Evolutionary conservation across 2,329 filamentous ascomycete species (phyloP), one percentile per base, ranked within the genome.

Genomic region (Pseudocercospora musae): DNA sequence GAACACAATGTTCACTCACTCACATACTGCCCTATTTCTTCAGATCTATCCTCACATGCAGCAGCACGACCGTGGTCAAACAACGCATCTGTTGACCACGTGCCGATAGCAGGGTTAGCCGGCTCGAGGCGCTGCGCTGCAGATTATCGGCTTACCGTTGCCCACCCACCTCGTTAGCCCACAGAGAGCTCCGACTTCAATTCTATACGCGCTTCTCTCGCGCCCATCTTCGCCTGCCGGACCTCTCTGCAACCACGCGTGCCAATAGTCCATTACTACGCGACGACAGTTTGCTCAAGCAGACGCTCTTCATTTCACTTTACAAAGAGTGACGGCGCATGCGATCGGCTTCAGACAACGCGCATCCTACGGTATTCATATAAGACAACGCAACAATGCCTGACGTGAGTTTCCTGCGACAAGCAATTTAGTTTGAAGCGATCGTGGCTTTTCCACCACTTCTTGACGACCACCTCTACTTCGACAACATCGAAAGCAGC

Each of bases 391-490:
- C 40, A 53, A 65, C 65, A 59, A 78, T 78, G 76, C 74, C 75
- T 63, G 76, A 78, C 58, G 76, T 77, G 69, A 69, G 74, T 69
- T 20, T 46, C n/a, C n/a, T 33, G 15, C 46, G 33, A 21, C 52
- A 54, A 33, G 1, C 29, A 40, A 46, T 18, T 27, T 29, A 8
- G 15, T 15, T 33, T 15, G 8, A 15, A 59, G 29, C 50, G 48
- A 21, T 49, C 23, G 40, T 48, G 10, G 7, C 54, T 33, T 33
- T 33, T 29, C 44, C 15, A 55, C 44, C 46, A 23, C 50, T 25
- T n/a, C 40, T 29, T 15, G 10, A 44, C 49, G 25, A 25, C n/a
- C 6, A 27, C 33, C 54, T 20, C n/a, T 18, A 40, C 10, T 29
- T n/a, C 27, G 9, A 40, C 49, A 23, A 60, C 48, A 52, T 58